Conservation (phyloP, 1,284 basidiomycete species). For the Ustilago shanxiensis region DNA sequence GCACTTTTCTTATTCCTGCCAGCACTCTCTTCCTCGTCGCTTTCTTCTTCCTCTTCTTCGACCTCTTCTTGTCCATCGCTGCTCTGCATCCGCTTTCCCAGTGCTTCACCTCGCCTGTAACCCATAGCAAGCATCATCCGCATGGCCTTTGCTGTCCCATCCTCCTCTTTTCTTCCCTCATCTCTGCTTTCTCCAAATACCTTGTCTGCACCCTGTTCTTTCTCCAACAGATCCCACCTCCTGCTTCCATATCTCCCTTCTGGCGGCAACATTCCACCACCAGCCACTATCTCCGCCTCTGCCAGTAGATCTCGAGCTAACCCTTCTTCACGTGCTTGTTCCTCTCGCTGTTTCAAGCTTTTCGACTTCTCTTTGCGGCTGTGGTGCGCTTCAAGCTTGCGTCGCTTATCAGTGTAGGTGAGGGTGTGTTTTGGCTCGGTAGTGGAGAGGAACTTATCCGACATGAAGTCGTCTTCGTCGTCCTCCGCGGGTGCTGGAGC, state of each 20-base stretch:
- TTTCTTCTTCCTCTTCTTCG: constrained; percentile 21
- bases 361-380: constrained; percentile 2
- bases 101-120: constrained; percentile 38
- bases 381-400: constrained; percentile 28
- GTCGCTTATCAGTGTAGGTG: constrained; percentile 37
- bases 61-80: not conserved
- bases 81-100: constrained; percentile 32
- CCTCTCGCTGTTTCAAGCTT: constrained; percentile 27
- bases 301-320: constrained; percentile 44
- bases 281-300: constrained; percentile 51
- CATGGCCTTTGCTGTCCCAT: constrained; percentile 47
- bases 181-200: not conserved
- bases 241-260: constrained; percentile 19
- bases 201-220: not conserved
- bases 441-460: constrained; percentile 35
- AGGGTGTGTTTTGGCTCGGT: constrained; percentile 23
- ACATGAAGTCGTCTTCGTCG: constrained; percentile 52
- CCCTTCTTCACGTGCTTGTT: constrained; percentile 38
- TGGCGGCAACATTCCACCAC: constrained; percentile 35
- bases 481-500: constrained; percentile 8
- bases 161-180: not conserved
- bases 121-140: constrained; percentile 64
- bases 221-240: constrained; percentile 33
- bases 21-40: constrained; percentile 21
- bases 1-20: not conserved